Evolutionary conservation across 352 stramenopile genomes (phyloP).

Genomic region (Thalassiosira livingstoniorum): DNA sequence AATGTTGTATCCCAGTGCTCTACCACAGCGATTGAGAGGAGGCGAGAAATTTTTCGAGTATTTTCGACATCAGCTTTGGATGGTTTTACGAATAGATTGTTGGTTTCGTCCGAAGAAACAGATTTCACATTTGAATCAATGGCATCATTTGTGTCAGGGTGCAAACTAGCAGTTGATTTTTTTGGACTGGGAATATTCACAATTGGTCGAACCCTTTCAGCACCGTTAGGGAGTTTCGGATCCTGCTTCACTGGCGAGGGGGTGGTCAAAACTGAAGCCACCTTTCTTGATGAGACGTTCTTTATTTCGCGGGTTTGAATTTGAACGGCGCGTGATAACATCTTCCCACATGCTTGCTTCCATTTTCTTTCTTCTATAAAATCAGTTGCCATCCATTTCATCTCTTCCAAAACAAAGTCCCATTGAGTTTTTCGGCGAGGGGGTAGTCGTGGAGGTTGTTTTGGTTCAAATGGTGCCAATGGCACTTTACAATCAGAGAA

Average conservation of each 20-base stretch:
- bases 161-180: constrained; percentile 1
- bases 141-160: constrained; percentile 1
- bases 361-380: constrained; percentile 97
- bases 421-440: constrained; percentile 88
- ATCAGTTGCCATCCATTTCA: constrained; percentile 96
- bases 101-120: constrained; percentile 1
- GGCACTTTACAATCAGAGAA: constrained; percentile 3
- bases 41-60: constrained; percentile 26
- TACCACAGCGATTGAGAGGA: constrained; percentile 33
- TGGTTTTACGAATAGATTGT: constrained; percentile 36
- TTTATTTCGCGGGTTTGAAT: no score
- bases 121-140: neutral
- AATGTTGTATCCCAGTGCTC: constrained; percentile 40
- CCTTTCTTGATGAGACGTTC: no score
- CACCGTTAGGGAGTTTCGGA: neutral
- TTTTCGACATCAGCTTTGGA: constrained; percentile 22
- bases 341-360: constrained; percentile 84
- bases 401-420: constrained; percentile 95
- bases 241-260: neutral
- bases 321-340: constrained; percentile 6
- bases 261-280: neutral
- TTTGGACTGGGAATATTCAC: neutral
- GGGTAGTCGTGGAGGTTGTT: constrained; percentile 59
- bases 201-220: neutral
- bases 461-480: neutral